These are phyloP conservation scores for Teratosphaeria epicoccoides DNA, from an alignment of 2,329 filamentous ascomycete genomes.

Conservation along the genomic window DNA sequence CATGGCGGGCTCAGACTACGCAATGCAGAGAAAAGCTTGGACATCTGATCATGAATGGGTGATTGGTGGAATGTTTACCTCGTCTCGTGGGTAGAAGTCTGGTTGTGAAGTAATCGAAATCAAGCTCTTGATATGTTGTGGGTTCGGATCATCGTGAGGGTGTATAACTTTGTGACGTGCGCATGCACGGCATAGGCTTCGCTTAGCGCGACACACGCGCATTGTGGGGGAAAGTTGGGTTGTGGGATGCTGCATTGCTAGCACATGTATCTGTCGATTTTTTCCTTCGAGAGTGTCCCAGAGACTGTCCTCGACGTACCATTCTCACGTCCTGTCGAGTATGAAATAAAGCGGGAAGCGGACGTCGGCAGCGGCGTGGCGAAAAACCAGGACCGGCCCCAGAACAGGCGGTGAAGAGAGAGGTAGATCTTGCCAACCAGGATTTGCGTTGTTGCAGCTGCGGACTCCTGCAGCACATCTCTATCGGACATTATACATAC, in stretches of 20 bases:
- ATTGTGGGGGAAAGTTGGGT: neutral
- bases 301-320: neutral
- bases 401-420: neutral
- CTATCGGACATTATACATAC: too few relatives aligned
- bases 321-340: too few relatives aligned
- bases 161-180: neutral
- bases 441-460: neutral
- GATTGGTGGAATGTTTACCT: neutral
- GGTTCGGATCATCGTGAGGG: neutral
- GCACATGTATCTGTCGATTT: too few relatives aligned
- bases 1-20: neutral
- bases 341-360: neutral
- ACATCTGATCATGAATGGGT: neutral
- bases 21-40: neutral
- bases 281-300: neutral
- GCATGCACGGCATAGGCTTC: neutral
- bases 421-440: neutral
- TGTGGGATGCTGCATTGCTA: too few relatives aligned
- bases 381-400: neutral
- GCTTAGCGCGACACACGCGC: neutral
- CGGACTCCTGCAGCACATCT: too few relatives aligned
- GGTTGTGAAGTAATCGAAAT: neutral
- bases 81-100: neutral
- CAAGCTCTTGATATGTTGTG: neutral
- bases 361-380: neutral